These are phyloP conservation scores for Senna siamea DNA, from an alignment of 306 rosid genomes.

Conservation along the genomic window DNA sequence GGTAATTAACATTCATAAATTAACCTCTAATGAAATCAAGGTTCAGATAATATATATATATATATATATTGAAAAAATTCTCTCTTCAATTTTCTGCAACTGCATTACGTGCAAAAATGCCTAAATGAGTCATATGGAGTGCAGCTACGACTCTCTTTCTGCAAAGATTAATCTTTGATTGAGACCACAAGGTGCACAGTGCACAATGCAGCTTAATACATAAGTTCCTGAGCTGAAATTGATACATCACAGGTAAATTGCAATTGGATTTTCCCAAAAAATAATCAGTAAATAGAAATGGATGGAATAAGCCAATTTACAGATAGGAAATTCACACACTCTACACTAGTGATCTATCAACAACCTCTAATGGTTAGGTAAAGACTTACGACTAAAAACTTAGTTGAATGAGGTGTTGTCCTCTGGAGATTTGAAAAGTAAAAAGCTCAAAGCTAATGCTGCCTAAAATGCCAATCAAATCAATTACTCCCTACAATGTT, in stretches of 20 bases:
- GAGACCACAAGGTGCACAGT: conserved; percentile 1
- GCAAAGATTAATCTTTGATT: conserved; percentile 7
- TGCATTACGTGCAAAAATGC: not conserved
- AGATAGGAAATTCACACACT: not conserved
- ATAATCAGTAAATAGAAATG: not conserved
- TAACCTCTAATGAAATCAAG: not conserved
- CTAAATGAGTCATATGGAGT: conserved; percentile 20
- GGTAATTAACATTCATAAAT: too few relatives aligned
- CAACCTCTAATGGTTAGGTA: not conserved
- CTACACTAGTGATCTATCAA: not conserved
- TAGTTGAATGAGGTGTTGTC: too few relatives aligned
- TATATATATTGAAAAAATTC: not conserved
- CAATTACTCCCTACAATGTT: not conserved
- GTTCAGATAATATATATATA: not conserved
- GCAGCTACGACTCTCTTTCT: too few relatives aligned
- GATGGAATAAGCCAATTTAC: not conserved
- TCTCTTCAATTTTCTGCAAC: not conserved
- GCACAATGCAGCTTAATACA: conserved; percentile 31
- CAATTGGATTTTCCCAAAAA: not conserved
- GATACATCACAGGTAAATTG: conserved; percentile 6
- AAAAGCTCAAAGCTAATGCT: not conserved
- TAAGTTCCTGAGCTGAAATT: conserved; percentile 22
- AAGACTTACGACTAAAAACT: not conserved
- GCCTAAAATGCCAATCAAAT: not conserved
- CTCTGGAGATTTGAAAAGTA: too few relatives aligned